These are phyloP conservation scores for Neocucurbitaria cava DNA, from an alignment of 2,329 filamentous ascomycete species.

Conservation along the genomic window DNA sequence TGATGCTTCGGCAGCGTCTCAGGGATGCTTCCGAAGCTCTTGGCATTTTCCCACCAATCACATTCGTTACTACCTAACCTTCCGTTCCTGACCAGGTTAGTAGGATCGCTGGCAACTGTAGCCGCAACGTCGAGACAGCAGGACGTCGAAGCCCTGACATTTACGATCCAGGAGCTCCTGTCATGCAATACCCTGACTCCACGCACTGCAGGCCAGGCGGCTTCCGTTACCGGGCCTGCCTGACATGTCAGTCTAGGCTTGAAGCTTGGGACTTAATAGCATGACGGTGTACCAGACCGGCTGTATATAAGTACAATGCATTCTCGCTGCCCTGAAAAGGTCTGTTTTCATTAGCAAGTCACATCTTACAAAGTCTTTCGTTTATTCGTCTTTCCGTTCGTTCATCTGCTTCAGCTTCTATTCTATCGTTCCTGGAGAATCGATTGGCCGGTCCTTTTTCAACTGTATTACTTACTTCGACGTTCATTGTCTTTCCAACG, in stretches of 20 bases:
- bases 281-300: slow-evolving; percentile 4
- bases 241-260: slow-evolving; percentile 23
- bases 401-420: slow-evolving; percentile 30
- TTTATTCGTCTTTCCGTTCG: slow-evolving; percentile 26
- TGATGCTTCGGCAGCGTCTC: slow-evolving; percentile 36
- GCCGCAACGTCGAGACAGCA: slow-evolving; percentile 17
- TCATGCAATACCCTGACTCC: slow-evolving; percentile 29
- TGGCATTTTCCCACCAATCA: slow-evolving; percentile 31
- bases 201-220: slow-evolving; percentile 17
- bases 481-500: slow-evolving; percentile 3
- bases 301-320: slow-evolving; percentile 41
- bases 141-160: slow-evolving; percentile 9
- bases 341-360: slow-evolving; percentile 22
- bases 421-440: slow-evolving; percentile 49
- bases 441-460: slow-evolving; percentile 46
- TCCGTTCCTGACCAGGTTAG: slow-evolving; percentile 11
- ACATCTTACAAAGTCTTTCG: slow-evolving; percentile 34
- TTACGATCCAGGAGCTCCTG: slow-evolving; percentile 26
- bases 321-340: slow-evolving; percentile 10
- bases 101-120: slow-evolving; percentile 1
- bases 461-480: slow-evolving; percentile 14
- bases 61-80: background rate
- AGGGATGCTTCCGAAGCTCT: slow-evolving; percentile 14
- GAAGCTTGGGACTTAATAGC: slow-evolving; percentile 17
- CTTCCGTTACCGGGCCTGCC: slow-evolving; percentile 11